A percentile compares a stretch with the other conserved stretches of the same genome.
Conservation (phyloP, 441 rosid genomes). For the Erysimum cheiri region DNA sequence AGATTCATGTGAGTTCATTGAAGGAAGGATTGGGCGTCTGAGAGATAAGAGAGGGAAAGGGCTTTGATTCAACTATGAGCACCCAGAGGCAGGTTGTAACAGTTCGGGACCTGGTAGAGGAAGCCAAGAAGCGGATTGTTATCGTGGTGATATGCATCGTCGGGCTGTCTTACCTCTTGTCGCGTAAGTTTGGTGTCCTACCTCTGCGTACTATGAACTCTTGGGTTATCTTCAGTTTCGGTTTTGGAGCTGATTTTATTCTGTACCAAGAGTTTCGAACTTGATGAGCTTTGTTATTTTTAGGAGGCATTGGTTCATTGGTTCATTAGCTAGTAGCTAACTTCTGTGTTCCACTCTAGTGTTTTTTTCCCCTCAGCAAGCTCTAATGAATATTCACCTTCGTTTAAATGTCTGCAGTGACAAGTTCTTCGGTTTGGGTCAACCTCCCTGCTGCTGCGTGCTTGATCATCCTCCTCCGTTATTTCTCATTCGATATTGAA, state of each 20-base stretch:
- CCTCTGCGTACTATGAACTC: slow-evolving; percentile 6
- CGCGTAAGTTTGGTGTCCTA: slow-evolving; percentile 59
- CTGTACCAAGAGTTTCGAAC: background rate
- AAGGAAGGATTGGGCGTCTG: background rate
- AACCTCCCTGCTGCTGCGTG: slow-evolving; percentile 96
- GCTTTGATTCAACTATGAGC: slow-evolving; percentile 56
- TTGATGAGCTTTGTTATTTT: slow-evolving; percentile 9
- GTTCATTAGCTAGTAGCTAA: slow-evolving; percentile 27
- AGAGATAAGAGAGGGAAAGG: background rate
- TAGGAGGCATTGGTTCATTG: background rate
- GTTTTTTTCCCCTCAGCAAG: slow-evolving; percentile 3
- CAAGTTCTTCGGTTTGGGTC: slow-evolving; percentile 96
- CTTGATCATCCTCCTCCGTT: slow-evolving; percentile 81
- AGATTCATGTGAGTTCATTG: background rate
- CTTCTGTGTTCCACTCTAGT: background rate
- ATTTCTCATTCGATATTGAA: slow-evolving; percentile 84
- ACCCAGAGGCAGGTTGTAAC: slow-evolving; percentile 69
- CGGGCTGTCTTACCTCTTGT: slow-evolving; percentile 94
- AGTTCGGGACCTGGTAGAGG: slow-evolving; percentile 85
- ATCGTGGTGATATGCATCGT: slow-evolving; percentile 84
- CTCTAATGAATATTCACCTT: slow-evolving; percentile 35
- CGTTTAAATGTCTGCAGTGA: slow-evolving; percentile 63
- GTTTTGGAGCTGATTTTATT: slow-evolving; percentile 8
- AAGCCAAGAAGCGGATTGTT: slow-evolving; percentile 92
- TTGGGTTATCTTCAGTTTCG: background rate